A percentile compares a stretch with the other conserved stretches of the same genome.
Conservation (phyloP, 2,329 filamentous ascomycete species). For the Fusarium secorum region DNA sequence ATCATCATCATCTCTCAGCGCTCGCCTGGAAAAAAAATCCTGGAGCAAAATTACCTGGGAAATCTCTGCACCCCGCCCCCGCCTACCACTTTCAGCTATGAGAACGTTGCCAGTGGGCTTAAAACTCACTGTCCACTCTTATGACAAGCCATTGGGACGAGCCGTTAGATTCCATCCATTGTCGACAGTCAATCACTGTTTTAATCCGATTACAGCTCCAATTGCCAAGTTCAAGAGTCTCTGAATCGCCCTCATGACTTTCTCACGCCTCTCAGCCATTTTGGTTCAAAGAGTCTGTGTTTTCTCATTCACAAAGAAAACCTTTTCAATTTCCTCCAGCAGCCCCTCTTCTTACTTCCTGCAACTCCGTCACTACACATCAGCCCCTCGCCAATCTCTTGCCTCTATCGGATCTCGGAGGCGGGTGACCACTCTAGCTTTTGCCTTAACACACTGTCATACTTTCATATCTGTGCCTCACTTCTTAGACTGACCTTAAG, state of each 20-base stretch:
- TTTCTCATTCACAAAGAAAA: constrained; percentile 2
- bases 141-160: not conserved
- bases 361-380: constrained; percentile 27
- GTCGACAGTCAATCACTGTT: not conserved
- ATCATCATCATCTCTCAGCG: not conserved
- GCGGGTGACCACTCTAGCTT: constrained; percentile 26
- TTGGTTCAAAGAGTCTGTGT: constrained; percentile 1
- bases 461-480: not conserved
- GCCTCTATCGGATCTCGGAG: constrained; percentile 40
- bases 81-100: constrained; percentile 39
- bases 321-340: not conserved
- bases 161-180: not conserved
- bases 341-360: constrained; percentile 16
- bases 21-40: constrained; percentile 27
- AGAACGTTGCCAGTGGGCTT: constrained; percentile 26
- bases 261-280: constrained; percentile 4
- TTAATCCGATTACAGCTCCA: not conserved
- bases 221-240: not conserved
- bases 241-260: not conserved
- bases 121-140: constrained; percentile 8
- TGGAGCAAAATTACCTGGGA: constrained; percentile 32
- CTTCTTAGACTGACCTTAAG: constrained; percentile 21
- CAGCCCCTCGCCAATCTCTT: constrained; percentile 41
- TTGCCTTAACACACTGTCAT: constrained; percentile 7
- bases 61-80: constrained; percentile 46